Evolutionary conservation across 2,329 filamentous ascomycete species (phyloP).

Genomic region (Lasiodiplodia citricola): DNA sequence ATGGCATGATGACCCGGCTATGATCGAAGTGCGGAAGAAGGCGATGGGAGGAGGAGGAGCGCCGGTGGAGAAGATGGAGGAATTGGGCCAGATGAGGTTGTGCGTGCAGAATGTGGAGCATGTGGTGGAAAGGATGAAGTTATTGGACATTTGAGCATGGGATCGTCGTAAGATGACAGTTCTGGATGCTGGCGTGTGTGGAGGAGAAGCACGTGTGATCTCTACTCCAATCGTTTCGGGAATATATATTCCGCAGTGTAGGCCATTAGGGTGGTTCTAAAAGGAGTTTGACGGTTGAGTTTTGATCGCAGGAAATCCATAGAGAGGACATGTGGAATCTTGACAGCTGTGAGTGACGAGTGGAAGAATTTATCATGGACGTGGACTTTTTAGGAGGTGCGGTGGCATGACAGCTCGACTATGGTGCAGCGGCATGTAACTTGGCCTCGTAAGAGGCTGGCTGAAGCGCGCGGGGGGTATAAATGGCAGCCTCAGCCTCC

Average conservation of each 20-base stretch:
- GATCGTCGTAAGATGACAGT: not conserved
- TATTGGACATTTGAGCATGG: constrained; percentile 3
- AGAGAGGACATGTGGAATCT: not conserved
- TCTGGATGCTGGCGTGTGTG: not conserved
- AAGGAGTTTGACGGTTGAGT: not conserved
- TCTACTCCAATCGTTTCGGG: not conserved
- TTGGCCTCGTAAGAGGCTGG: not conserved
- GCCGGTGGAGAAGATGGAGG: not conserved
- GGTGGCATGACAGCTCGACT: not conserved
- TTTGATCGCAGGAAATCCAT: not conserved
- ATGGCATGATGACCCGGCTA: constrained; percentile 44
- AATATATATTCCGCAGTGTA: not conserved
- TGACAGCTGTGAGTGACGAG: not conserved
- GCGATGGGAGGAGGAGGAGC: constrained; percentile 1
- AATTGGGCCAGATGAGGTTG: constrained; percentile 3
- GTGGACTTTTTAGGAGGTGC: not conserved
- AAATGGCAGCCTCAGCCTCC: constrained; percentile 26
- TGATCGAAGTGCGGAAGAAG: constrained; percentile 10
- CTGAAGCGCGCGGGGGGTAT: not conserved
- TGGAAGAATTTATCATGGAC: not conserved
- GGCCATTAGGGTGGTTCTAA: not conserved
- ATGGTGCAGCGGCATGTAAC: not conserved
- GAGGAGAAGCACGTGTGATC: not conserved
- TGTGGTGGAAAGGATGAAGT: not conserved
- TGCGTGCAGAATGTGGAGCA: constrained; percentile 20